Evolutionary conservation across 2,329 filamentous ascomycete genomes (phyloP).

Genomic region (Alternaria consortialis): DNA sequence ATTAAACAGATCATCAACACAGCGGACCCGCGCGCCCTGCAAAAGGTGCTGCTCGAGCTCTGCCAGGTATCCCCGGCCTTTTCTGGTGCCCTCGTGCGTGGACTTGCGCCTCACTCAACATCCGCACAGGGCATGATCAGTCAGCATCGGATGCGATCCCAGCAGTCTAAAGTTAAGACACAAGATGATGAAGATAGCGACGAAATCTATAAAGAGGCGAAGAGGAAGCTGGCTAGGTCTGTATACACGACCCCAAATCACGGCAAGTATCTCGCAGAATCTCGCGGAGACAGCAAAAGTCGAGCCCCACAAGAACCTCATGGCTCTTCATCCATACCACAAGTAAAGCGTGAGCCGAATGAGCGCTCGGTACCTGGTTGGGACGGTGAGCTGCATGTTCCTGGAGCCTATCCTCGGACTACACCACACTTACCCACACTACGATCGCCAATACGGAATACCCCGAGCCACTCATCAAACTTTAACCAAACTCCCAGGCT

Average conservation of each 20-base stretch:
- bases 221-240: constrained; percentile 1
- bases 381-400: constrained; percentile 20
- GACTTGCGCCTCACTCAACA: constrained; percentile 42
- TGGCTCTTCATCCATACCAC: constrained; percentile 12
- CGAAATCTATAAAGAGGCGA: constrained; percentile 19
- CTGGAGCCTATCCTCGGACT: constrained; percentile 13
- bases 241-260: background rate
- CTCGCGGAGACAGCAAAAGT: background rate
- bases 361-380: constrained; percentile 13
- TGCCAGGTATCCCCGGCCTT: constrained; percentile 45
- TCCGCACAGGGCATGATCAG: constrained; percentile 35
- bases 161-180: background rate
- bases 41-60: constrained; percentile 36
- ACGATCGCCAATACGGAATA: background rate
- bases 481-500: background rate
- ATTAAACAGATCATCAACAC: constrained; percentile 40
- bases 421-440: background rate
- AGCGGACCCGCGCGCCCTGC: constrained; percentile 27
- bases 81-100: constrained; percentile 43
- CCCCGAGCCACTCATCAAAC: background rate
- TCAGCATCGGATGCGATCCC: constrained; percentile 12
- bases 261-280: background rate
- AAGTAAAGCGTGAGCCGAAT: constrained; percentile 21
- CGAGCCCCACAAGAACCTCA: background rate
- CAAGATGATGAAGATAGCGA: constrained; percentile 14